Evolutionary conservation across 2,329 filamentous ascomycete genomes (phyloP).

Genomic region (Fusarium goolgardi): DNA sequence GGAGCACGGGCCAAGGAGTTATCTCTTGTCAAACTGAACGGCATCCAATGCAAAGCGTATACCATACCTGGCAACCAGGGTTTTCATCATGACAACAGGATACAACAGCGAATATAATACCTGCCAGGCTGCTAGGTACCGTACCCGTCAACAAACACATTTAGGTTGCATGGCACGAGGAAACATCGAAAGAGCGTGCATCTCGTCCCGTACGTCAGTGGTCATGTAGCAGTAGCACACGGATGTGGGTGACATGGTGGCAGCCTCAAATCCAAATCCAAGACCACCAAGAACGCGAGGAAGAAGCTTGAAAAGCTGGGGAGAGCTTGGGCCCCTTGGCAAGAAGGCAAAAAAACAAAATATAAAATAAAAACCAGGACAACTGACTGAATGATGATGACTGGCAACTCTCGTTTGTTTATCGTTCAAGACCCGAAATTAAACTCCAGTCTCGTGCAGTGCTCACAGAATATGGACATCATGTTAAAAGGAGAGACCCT

Average conservation of each 20-base stretch:
- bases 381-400: slow-evolving; percentile 9
- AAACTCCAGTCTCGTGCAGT: slow-evolving; percentile 20
- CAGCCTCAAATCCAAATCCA: slow-evolving; percentile 17
- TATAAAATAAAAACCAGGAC: neutral
- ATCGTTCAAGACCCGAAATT: slow-evolving; percentile 17
- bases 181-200: slow-evolving; percentile 32
- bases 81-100: neutral
- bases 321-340: slow-evolving; percentile 23
- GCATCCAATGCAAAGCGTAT: neutral
- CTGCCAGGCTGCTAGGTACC: neutral
- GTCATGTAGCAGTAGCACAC: slow-evolving; percentile 24
- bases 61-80: neutral
- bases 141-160: slow-evolving; percentile 2
- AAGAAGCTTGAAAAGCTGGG: slow-evolving; percentile 36
- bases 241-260: slow-evolving; percentile 25
- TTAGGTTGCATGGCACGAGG: slow-evolving; percentile 15
- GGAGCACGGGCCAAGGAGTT: slow-evolving; percentile 7
- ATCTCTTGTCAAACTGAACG: neutral
- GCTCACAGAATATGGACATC: neutral
- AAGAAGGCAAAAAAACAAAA: neutral
- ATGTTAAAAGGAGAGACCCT: slow-evolving; percentile 18
- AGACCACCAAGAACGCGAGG: slow-evolving; percentile 13
- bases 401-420: slow-evolving; percentile 7
- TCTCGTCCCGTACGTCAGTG: slow-evolving; percentile 32
- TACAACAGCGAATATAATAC: neutral